Conservation (phyloP, 768 basidiomycete genomes). For the Arthromyces matolae region DNA sequence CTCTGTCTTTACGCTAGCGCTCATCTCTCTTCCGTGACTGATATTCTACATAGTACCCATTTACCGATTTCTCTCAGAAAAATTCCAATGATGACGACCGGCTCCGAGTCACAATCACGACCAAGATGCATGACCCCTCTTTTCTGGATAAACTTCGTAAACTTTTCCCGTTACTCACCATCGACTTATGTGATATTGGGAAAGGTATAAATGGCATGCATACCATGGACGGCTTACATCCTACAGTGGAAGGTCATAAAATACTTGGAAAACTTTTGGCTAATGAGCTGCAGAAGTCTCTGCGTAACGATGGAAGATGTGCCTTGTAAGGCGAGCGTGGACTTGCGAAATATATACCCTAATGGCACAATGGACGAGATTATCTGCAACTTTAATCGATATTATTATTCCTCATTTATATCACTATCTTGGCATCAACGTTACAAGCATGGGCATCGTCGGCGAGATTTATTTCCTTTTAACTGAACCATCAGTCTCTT, state of each 20-base stretch:
- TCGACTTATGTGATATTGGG: slow-evolving; percentile 1
- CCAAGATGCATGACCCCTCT: not conserved
- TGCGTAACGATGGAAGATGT: too few species aligned
- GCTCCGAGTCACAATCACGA: not conserved
- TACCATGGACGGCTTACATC: slow-evolving; percentile 13
- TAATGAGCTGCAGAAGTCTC: too few species aligned
- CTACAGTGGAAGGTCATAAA: slow-evolving; percentile 5
- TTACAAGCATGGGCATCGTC: too few species aligned
- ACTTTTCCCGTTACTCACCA: not conserved
- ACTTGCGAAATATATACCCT: too few species aligned
- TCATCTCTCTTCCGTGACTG: not conserved
- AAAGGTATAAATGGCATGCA: not conserved
- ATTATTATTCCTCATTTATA: too few species aligned
- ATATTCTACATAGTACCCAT: slow-evolving; percentile 1
- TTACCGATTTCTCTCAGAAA: slow-evolving; percentile 8
- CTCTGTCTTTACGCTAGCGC: not conserved
- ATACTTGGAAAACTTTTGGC: slow-evolving; percentile 6
- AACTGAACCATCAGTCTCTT: too few species aligned
- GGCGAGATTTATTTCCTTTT: too few species aligned
- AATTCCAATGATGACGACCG: too few species aligned
- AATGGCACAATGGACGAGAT: too few species aligned
- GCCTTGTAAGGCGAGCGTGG: too few species aligned
- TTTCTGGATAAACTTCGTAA: not conserved
- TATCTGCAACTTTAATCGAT: too few species aligned
- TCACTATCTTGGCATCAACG: too few species aligned